Evolutionary conservation across 1,284 basidiomycete species (phyloP), one percentile per base, ranked within the genome.

Genomic region (Irpex lacteus): DNA sequence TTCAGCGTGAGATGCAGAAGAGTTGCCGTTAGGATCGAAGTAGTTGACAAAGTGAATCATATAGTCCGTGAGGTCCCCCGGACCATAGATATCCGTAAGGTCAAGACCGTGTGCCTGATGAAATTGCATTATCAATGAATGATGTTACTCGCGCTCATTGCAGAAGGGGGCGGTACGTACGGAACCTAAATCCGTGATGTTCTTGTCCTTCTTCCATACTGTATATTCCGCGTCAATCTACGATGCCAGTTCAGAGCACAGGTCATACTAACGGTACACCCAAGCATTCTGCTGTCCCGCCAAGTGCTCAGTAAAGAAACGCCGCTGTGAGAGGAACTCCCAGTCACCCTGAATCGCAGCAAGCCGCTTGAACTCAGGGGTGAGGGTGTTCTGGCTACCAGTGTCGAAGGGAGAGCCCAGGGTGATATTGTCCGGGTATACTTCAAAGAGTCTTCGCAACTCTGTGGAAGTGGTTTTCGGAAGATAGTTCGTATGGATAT

Each of bases 401-500:
- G 85, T 86, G 60, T 77, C 73, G 66, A 80, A 87, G 0, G 85
- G 85, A 0, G 85, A 85, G 3, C 85, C 84, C 67, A 80, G 68
- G 0, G 73, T 74, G 50, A 79, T 71, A 62, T 84, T 80, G 1
- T 67, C 66, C 1, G 84, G 79, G 65, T 85, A 87, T 7, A 78
- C 64, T 3, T 53, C 57, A 55, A 78, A 64, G 2, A 85, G 54
- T 9, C 71, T 62, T 44, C 73, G 70, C 6, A 83, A 53, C n/a
- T 77, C 71, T 1, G 65, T 59, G 13, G 64, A 61, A 0, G 75
- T 65, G 15, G 74, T 70, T 0, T 70, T 66, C 0, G 78, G 75
- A 13, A 81, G 21, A 63, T 80, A 85, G 18, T 72, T 69, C 61
- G 70, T 69, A 8, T 81, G 49, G 13, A 52, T 52, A 4, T 15